Evolutionary conservation across 1,284 basidiomycete species (phyloP), one percentile per base, ranked within the genome.

Genomic region (Dichomitus squalens): DNA sequence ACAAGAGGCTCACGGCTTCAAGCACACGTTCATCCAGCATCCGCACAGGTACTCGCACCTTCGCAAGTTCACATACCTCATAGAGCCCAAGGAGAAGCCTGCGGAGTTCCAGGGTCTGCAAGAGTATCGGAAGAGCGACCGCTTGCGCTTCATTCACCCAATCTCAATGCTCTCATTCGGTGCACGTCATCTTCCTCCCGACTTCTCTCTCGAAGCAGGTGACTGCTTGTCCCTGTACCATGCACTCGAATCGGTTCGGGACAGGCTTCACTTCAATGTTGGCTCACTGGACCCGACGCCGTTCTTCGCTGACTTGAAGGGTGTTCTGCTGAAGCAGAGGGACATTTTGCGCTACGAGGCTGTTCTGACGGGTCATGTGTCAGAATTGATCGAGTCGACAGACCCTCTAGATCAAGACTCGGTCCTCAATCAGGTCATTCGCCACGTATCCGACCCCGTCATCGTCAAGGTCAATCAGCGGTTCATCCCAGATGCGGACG

Each of bases 31-130:
- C 66, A 78, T 90, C 33, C 70, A 83, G 53, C 84, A 88, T 68
- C 81, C 79, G 1, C 81, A 88, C 67, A 82, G 87, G 4, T 90
- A 88, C 67, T 88, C 87, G 1, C 87, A 88, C 63, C 76, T 90
- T 1, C 80, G 88, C 48, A 90, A 90, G 68, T 86, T 80, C 65
- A 77, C 75, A 50, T 90, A 87, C 61, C 68, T 74, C 44, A 64
- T 81, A 9, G 65, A 70, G 39, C 39, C 47, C 4, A 44, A 58
- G n/a, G 48, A 71, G 16, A 55, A 66, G 14, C 20, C 60, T 4
- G 55, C 61, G 8, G 7, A 34, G 0, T 83, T 86, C 60, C 58
- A 60, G 14, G 79, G 80, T 6, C 64, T 87, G 11, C 49, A 66
- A 12, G 55, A 70, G 0, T 69, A 79, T 58, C 57, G 67, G 49